Percentiles rank a stretch among this genome's conserved stretches.
Evolutionary conservation across 371 early-diverging fungal species (phyloP).

Genomic region (Chytridium lagenaria): DNA sequence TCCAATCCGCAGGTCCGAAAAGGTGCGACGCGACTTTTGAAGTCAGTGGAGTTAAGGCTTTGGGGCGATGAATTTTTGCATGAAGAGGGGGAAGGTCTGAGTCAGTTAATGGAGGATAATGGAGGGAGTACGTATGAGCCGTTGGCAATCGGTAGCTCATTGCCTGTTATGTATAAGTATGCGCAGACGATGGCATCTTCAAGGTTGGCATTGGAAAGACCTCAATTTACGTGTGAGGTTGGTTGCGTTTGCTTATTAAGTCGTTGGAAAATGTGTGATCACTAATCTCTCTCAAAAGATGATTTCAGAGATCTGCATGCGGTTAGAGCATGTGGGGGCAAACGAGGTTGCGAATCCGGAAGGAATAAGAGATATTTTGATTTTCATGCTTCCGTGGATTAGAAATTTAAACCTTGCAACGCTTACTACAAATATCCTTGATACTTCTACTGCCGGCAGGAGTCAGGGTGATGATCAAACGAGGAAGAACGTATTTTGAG

Average conservation of each 20-base stretch:
- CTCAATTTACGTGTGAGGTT: constrained; percentile 72
- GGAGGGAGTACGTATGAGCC: constrained; percentile 47
- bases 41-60: constrained; percentile 72
- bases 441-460: not conserved
- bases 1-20: constrained; percentile 75
- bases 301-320: constrained; percentile 78
- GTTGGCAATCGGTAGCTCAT: constrained; percentile 71
- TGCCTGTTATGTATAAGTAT: constrained; percentile 83
- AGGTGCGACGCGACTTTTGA: constrained; percentile 76
- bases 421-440: not conserved
- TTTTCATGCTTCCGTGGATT: constrained; percentile 87
- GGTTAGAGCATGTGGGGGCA: constrained; percentile 69
- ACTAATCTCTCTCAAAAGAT: constrained; percentile 44
- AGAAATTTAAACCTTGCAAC: constrained; percentile 67
- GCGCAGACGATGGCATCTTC: constrained; percentile 75
- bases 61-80: constrained; percentile 55
- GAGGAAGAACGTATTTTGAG: constrained; percentile 43
- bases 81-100: constrained; percentile 2
- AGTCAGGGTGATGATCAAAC: not conserved
- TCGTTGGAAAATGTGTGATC: too few relatives aligned
- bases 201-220: constrained; percentile 67
- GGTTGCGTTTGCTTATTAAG: too few relatives aligned
- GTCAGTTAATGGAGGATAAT: constrained; percentile 26
- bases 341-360: constrained; percentile 48
- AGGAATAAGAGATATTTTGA: constrained; percentile 64